A percentile compares a stretch with the other conserved stretches of the same genome.
Evolutionary conservation across 2,329 filamentous ascomycete genomes (phyloP).

Genomic region (Beauveria rudraprayagi): DNA sequence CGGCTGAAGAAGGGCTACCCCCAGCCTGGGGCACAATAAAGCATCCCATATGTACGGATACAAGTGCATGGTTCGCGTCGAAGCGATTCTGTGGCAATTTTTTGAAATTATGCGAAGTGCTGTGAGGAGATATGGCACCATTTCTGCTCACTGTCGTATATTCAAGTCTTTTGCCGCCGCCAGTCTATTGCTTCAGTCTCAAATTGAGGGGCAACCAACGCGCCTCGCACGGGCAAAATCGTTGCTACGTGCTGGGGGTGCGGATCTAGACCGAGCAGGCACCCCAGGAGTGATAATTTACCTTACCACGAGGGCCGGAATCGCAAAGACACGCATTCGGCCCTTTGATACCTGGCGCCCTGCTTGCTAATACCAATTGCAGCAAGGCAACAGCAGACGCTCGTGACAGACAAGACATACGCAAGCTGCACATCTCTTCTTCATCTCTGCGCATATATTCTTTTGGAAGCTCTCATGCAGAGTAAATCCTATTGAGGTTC

Average conservation of each 20-base stretch:
- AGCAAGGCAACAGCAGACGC: no score
- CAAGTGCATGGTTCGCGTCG: not conserved
- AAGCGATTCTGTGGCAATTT: not conserved
- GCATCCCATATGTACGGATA: not conserved
- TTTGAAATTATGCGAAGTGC: not conserved
- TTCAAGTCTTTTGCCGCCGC: not conserved
- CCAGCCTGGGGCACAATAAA: not conserved
- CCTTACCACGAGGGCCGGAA: no score
- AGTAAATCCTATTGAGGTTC: no score
- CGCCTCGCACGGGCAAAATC: slow-evolving; percentile 2
- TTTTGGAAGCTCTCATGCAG: no score
- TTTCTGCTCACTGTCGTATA: not conserved
- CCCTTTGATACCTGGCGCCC: not conserved
- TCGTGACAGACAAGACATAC: no score
- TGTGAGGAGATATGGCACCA: not conserved
- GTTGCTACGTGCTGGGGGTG: not conserved
- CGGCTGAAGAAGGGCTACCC: not conserved
- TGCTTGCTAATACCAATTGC: no score
- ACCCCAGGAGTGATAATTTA: not conserved
- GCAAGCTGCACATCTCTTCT: no score
- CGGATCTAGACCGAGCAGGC: slow-evolving; percentile 4
- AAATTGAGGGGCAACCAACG: slow-evolving; percentile 8
- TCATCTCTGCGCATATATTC: no score
- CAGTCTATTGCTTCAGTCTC: not conserved
- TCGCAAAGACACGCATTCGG: not conserved